Evolutionary conservation across 1,284 basidiomycete genomes (phyloP).

Genomic region (Irpex lacteus): DNA sequence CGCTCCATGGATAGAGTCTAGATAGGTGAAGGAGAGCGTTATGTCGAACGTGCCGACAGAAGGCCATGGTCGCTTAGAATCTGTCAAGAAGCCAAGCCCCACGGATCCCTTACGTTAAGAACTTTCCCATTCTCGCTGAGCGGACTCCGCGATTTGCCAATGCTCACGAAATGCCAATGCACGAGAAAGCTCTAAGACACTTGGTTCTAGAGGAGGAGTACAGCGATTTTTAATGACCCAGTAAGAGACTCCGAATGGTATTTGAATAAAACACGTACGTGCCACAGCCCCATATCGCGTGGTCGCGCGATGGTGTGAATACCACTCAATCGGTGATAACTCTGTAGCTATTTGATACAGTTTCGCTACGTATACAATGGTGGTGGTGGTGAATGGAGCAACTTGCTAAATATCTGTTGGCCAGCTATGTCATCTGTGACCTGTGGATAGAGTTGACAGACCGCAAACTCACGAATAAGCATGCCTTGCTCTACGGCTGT

Average conservation of each 20-base stretch:
- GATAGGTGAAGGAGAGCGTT: neutral
- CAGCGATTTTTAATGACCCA: neutral
- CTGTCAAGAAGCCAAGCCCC: neutral
- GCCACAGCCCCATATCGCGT: neutral
- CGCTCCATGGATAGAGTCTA: neutral
- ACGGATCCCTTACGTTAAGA: neutral
- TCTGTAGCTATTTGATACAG: conserved; percentile 1
- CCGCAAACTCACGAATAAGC: conserved; percentile 55
- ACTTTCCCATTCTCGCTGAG: neutral
- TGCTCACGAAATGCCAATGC: neutral
- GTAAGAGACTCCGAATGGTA: neutral
- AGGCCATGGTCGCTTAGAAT: neutral
- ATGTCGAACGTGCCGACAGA: neutral
- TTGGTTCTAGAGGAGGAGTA: neutral
- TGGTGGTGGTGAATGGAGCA: conserved; percentile 18
- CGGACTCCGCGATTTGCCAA: neutral
- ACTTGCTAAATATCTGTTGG: neutral
- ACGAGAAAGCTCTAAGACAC: neutral
- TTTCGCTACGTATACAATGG: neutral
- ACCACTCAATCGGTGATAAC: neutral
- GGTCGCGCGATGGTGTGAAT: neutral
- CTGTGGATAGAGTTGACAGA: conserved; percentile 2
- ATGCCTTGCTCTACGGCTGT: conserved; percentile 69
- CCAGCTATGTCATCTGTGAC: neutral
- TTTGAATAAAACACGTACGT: neutral